Evolutionary conservation across 805 yeast species (phyloP).

Genomic region (Limtongia smithiae): DNA sequence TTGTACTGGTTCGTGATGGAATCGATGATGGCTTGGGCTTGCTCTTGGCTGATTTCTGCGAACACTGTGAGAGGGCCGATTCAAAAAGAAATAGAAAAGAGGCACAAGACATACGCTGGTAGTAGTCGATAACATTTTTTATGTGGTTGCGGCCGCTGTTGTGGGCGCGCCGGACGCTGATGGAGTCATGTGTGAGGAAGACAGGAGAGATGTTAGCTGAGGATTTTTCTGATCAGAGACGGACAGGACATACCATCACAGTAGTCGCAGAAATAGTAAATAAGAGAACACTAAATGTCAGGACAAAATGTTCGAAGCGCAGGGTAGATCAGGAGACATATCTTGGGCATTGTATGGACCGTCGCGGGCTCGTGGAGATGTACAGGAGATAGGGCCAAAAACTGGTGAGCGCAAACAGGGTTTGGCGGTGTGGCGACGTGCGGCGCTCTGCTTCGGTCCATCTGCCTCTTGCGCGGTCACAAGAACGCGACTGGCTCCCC

Average conservation of each 20-base stretch:
- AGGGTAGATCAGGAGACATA: slow-evolving; percentile 23
- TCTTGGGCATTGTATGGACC: slow-evolving; percentile 31
- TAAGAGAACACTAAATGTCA: neutral
- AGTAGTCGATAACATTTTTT: slow-evolving; percentile 67
- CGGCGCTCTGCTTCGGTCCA: too few species aligned
- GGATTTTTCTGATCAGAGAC: neutral
- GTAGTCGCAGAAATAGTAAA: slow-evolving; percentile 58
- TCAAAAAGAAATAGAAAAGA: neutral
- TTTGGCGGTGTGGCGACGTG: too few species aligned
- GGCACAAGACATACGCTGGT: slow-evolving; percentile 53
- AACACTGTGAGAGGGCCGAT: neutral
- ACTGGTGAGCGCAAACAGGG: too few species aligned
- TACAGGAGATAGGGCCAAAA: too few species aligned
- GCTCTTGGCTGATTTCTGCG: slow-evolving; percentile 26
- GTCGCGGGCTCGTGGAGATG: too few species aligned
- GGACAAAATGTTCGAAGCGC: neutral
- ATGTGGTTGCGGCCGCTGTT: slow-evolving; percentile 73
- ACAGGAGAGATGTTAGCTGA: slow-evolving; percentile 41
- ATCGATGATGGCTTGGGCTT: slow-evolving; percentile 28
- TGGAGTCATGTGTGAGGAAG: slow-evolving; percentile 81
- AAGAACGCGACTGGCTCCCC: too few species aligned
- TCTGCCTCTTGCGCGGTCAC: too few species aligned
- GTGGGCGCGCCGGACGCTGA: slow-evolving; percentile 79
- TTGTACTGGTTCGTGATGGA: slow-evolving; percentile 15
- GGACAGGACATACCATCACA: slow-evolving; percentile 50